These are phyloP conservation scores for Glycine tomentella DNA, from an alignment of 306 rosid species.

Conservation along the genomic window DNA sequence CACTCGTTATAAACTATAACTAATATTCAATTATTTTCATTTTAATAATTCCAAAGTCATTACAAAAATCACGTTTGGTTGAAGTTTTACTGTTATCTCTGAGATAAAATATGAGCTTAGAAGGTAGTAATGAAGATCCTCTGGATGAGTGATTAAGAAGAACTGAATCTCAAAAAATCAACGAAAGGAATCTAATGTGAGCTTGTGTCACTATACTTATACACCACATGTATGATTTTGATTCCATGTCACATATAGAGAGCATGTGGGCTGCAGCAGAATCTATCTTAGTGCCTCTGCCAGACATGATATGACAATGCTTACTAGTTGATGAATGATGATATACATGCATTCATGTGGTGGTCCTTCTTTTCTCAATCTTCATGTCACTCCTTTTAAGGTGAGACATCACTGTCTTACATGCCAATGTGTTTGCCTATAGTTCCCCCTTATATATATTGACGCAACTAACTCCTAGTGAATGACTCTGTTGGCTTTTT, in stretches of 20 bases:
- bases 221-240: background rate
- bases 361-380: slow-evolving; percentile 31
- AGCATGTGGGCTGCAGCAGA: slow-evolving; percentile 36
- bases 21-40: background rate
- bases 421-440: slow-evolving; percentile 39
- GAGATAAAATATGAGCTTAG: background rate
- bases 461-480: no score
- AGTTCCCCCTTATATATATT: background rate
- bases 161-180: background rate
- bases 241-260: background rate
- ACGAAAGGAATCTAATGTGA: slow-evolving; percentile 16
- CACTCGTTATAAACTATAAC: background rate
- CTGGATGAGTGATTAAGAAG: slow-evolving; percentile 4
- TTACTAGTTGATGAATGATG: background rate
- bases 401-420: slow-evolving; percentile 50
- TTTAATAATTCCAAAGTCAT: background rate
- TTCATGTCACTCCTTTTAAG: slow-evolving; percentile 35
- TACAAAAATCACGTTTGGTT: background rate
- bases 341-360: background rate
- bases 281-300: background rate
- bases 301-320: background rate
- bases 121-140: background rate
- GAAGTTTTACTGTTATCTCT: background rate
- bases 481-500: background rate
- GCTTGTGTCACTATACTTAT: slow-evolving; percentile 30